Base-by-base conservation (phyloP, 1,284 basidiomycete species). In the Takashimella koratensis region DNA sequence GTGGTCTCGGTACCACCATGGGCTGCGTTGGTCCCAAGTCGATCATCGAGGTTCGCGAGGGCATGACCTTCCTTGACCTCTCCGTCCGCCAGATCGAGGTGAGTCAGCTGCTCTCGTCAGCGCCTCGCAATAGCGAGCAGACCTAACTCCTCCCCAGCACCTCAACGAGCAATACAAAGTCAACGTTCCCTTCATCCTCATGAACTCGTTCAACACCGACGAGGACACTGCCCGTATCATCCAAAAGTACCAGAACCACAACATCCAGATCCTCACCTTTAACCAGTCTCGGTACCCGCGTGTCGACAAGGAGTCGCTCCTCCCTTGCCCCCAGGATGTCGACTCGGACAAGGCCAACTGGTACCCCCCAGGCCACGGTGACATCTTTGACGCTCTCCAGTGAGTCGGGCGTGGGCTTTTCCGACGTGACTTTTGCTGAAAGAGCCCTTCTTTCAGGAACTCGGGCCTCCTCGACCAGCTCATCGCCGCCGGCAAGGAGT, bases 191-290 rank as follows among this genome's bases (percentile, higher is more conserved):
- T 90, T 98, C 75, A 95, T 98, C 79, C 86, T 98, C 74, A 98
- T 98, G 95, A 98, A 96, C 73, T 97, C 93, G 60, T 98, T 98
- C 86, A 98, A 98, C 83, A 98, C 96, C 42, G 94, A 95, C 76
- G 92, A 95, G 51, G 93, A 96, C 76, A 96, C 93, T 46, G 83
- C 91, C 54, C 88, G 94, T 58, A 96, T 98, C 80, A 98, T 98
- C 80, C 96, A 98, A 78, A 99, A 99, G 80, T 98, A 98, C 78
- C 91, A 74, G 51, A 98, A 98, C 82, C 93, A 96, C 80, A 93
- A 95, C 76, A 84, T 96, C 67, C 87, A 90, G 75, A 93, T 95
- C 75, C 88, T 88, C 56, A 91, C 88, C 56, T 75, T 75, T 84
- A 98, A 98, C 80, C 96, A 98, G 81, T 96, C 92, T 24, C 86